Conservation (phyloP, 2,329 filamentous ascomycete genomes). For the Whalleya microplaca region DNA sequence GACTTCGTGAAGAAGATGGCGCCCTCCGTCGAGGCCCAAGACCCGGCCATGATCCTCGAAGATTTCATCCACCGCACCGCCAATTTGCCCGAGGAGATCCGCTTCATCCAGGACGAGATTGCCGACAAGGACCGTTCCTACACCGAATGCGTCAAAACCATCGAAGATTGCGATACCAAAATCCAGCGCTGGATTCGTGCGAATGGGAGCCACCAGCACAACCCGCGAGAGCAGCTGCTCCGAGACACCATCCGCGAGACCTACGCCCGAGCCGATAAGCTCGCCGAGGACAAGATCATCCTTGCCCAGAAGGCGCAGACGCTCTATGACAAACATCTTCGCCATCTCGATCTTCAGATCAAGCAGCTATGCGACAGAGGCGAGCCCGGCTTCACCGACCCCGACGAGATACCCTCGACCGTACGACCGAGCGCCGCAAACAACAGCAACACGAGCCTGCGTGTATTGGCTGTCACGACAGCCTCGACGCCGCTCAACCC, state of each 20-base stretch:
- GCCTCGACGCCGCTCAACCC: conserved; percentile 42
- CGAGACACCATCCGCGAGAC: conserved; percentile 68
- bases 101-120: conserved; percentile 83
- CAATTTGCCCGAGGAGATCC: conserved; percentile 81
- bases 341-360: conserved; percentile 64
- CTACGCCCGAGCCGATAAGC: conserved; percentile 68
- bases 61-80: conserved; percentile 76
- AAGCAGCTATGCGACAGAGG: conserved; percentile 64
- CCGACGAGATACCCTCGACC: conserved; percentile 65
- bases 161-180: conserved; percentile 72
- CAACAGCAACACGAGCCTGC: conserved; percentile 50
- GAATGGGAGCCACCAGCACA: conserved; percentile 72
- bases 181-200: conserved; percentile 82
- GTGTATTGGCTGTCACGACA: conserved; percentile 37
- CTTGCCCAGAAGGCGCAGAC: conserved; percentile 67
- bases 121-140: conserved; percentile 77
- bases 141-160: conserved; percentile 68
- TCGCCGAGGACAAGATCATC: conserved; percentile 76
- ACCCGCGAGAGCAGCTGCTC: conserved; percentile 75
- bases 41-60: conserved; percentile 73
- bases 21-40: conserved; percentile 59
- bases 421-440: conserved; percentile 62
- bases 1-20: conserved; percentile 71
- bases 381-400: conserved; percentile 64
- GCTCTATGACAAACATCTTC: conserved; percentile 65